Evolutionary conservation across 768 basidiomycete genomes (phyloP).

Genomic region (Sistotremastrum niveocremeum): DNA sequence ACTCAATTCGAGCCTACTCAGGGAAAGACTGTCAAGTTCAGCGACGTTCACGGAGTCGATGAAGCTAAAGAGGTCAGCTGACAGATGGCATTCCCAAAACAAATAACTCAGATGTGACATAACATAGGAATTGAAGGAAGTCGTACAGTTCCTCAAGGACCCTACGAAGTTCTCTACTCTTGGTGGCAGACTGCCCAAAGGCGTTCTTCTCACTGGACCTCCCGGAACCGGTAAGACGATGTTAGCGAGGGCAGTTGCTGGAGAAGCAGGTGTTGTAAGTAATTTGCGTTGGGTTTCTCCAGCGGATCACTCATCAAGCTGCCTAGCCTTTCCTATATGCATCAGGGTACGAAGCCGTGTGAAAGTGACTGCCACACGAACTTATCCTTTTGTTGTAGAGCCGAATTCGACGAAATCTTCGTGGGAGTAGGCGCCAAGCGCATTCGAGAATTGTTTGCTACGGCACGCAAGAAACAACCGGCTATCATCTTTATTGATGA

Average conservation of each 20-base stretch:
- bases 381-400: slow-evolving; percentile 25
- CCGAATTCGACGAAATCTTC: slow-evolving; percentile 98
- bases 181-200: slow-evolving; percentile 90
- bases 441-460: slow-evolving; percentile 86
- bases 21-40: slow-evolving; percentile 78
- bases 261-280: slow-evolving; percentile 77
- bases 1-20: slow-evolving; percentile 73
- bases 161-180: slow-evolving; percentile 81
- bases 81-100: not conserved
- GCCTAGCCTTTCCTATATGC: slow-evolving; percentile 80
- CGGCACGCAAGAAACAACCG: slow-evolving; percentile 87
- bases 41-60: slow-evolving; percentile 94
- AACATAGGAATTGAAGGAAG: slow-evolving; percentile 75
- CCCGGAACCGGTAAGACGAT: slow-evolving; percentile 97
- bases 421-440: slow-evolving; percentile 92
- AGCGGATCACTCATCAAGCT: not conserved
- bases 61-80: slow-evolving; percentile 81
- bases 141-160: slow-evolving; percentile 91
- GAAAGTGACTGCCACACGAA: slow-evolving; percentile 1
- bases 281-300: not conserved
- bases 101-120: slow-evolving; percentile 4
- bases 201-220: slow-evolving; percentile 79
- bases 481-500: slow-evolving; percentile 99
- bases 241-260: slow-evolving; percentile 93
- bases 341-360: slow-evolving; percentile 46